phyloP scores from a whole-genome alignment of 768 basidiomycete species.

The Pleurotus cornucopiae region DNA sequence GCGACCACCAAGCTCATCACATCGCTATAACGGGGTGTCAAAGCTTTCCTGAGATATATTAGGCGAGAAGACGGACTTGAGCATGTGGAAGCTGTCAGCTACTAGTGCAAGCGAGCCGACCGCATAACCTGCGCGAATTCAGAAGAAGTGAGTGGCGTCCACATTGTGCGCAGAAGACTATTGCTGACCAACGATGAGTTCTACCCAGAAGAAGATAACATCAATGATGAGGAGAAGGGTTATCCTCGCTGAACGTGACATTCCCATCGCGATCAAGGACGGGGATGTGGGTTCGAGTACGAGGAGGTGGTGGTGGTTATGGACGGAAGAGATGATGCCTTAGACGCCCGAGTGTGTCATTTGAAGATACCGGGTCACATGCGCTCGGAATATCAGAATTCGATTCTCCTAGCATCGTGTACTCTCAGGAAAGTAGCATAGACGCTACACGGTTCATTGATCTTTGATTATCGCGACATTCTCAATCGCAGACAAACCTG shows the following conservation, averaged over 20 bases:
- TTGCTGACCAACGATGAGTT: conserved; percentile 69
- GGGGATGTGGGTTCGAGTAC: background rate
- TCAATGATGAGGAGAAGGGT: conserved; percentile 80
- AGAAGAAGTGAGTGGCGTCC: conserved; percentile 10
- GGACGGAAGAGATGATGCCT: too few relatives aligned
- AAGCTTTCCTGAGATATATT: conserved; percentile 12
- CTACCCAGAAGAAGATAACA: conserved; percentile 80
- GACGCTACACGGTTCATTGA: too few relatives aligned
- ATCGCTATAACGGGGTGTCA: conserved; percentile 55
- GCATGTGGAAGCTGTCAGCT: conserved; percentile 98
- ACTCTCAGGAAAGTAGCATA: too few relatives aligned
- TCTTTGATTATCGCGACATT: too few relatives aligned
- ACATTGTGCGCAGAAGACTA: background rate
- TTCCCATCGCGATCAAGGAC: conserved; percentile 22
- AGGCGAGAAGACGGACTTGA: conserved; percentile 63
- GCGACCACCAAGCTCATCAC: conserved; percentile 94
- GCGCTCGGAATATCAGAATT: too few relatives aligned
- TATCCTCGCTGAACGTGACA: conserved; percentile 73
- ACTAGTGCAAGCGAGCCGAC: conserved; percentile 94
- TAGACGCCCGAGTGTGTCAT: too few relatives aligned
- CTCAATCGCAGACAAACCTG: too few relatives aligned
- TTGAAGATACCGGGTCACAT: too few relatives aligned
- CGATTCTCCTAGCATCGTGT: too few relatives aligned
- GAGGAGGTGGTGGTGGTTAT: too few relatives aligned
- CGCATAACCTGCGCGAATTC: conserved; percentile 67